Conservation (phyloP, 75 land plant genomes). For the Cryptomeria japonica region DNA sequence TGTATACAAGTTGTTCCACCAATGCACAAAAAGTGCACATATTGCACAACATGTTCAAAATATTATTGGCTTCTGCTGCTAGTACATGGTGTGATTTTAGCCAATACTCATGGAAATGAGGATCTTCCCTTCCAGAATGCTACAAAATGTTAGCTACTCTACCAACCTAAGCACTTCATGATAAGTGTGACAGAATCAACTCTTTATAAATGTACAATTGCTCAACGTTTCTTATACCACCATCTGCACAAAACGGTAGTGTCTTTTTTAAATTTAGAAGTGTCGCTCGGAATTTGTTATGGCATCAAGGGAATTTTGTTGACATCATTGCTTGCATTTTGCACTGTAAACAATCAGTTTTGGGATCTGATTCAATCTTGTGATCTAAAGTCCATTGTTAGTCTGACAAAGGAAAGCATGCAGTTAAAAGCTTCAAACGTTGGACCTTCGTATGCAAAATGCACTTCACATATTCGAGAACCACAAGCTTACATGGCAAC, state of each 20-base stretch:
- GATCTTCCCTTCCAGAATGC: not conserved
- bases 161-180: not conserved
- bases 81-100: not conserved
- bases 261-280: not conserved
- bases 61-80: not conserved
- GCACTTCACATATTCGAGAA: not conserved
- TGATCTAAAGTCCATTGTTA: not conserved
- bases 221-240: not conserved
- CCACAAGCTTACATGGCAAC: not conserved
- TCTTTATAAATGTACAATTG: not conserved
- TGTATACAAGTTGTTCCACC: not conserved
- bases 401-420: not conserved
- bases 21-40: not conserved
- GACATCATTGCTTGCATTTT: not conserved
- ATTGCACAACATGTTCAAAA: not conserved
- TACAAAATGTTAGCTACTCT: not conserved
- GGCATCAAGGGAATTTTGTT: not conserved
- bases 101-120: not conserved
- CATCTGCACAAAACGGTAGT: not conserved
- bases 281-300: not conserved
- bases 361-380: not conserved
- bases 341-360: not conserved
- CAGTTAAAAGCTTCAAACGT: not conserved
- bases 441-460: not conserved
- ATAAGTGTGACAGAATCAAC: not conserved